Percentiles rank a stretch among this genome's conserved stretches.
phyloP scores from a whole-genome alignment of 2,329 filamentous ascomycete species.

The Penicillium sclerotiorum region DNA sequence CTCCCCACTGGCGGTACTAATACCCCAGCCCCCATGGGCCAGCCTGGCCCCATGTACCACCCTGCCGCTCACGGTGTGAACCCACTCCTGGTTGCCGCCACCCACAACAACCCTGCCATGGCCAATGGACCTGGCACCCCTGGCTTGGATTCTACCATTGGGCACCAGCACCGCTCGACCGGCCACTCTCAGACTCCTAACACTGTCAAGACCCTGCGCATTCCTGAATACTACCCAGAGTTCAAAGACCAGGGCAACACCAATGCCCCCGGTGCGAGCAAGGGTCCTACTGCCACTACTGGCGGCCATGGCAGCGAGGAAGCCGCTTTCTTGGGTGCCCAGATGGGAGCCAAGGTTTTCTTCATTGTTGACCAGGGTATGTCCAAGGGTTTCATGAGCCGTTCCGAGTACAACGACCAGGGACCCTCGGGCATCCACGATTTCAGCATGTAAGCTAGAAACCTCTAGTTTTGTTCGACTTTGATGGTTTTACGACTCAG shows the following conservation, averaged over 20 bases:
- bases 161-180: constrained; percentile 57
- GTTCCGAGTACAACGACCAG: constrained; percentile 69
- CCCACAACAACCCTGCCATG: constrained; percentile 51
- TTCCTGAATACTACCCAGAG: constrained; percentile 85
- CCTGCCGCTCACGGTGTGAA: constrained; percentile 70
- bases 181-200: constrained; percentile 77
- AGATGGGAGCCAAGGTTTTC: constrained; percentile 77
- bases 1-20: constrained; percentile 89
- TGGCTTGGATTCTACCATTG: constrained; percentile 35
- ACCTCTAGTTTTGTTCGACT: not conserved
- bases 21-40: constrained; percentile 61
- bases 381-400: constrained; percentile 69
- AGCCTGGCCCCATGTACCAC: constrained; percentile 56
- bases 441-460: constrained; percentile 39
- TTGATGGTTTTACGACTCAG: constrained; percentile 17
- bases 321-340: constrained; percentile 80
- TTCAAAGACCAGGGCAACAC: constrained; percentile 72
- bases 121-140: constrained; percentile 39
- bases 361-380: constrained; percentile 69
- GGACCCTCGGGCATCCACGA: constrained; percentile 68
- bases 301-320: constrained; percentile 67
- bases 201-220: constrained; percentile 74
- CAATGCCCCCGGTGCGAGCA: constrained; percentile 36
- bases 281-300: constrained; percentile 46
- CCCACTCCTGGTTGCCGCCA: constrained; percentile 87